Evolutionary conservation across 2,329 filamentous ascomycete genomes (phyloP), one percentile per base, ranked within the genome.

Genomic region (Fusarium annulatum): DNA sequence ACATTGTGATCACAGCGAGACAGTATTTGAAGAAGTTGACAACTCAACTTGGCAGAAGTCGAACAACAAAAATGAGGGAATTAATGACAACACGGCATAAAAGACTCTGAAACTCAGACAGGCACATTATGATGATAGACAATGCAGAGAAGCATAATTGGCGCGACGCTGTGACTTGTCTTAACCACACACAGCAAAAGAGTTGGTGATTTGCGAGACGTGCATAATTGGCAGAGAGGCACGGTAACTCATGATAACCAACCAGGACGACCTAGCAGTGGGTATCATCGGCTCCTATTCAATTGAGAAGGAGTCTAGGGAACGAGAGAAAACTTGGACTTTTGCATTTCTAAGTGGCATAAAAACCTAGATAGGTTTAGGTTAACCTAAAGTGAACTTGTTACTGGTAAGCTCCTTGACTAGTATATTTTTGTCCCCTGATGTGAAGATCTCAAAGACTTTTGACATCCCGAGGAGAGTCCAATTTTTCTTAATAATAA

Each of bases 141-240:
- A 60, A 42, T 48, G 46, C 52, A 64, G 46, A 51, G n/a, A 49
- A 55, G 62, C 28, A 33, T 64, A 30, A 49, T 55, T 55, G 55
- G 49, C 58, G 67, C 42, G 43, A 49, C 41, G 42, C 53, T 53
- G 63, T 43, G 65, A 55, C 59, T 67, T 73, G 61, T 55, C 68
- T 62, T 38, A 59, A 64, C 46, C 45, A 53, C 42, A 51, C 52
- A 56, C 34, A 34, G 53, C 26, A 41, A 56, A 39, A 21, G n/a
- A 71, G 39, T 67, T 67, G 55, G 46, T 45, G 49, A 43, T 39
- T 67, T 23, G 64, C 28, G 41, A 52, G 39, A 51, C 33, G 21
- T 65, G 61, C 60, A 56, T 58, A 45, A 58, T 43, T 69, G 49
- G 53, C 41, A 62, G 56, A 61, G 64, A 59, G 59, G 59, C 41